Evolutionary conservation across 495 filamentous ascomycete genomes (phyloP).

Genomic region (Oleoguttula mirabilis): DNA sequence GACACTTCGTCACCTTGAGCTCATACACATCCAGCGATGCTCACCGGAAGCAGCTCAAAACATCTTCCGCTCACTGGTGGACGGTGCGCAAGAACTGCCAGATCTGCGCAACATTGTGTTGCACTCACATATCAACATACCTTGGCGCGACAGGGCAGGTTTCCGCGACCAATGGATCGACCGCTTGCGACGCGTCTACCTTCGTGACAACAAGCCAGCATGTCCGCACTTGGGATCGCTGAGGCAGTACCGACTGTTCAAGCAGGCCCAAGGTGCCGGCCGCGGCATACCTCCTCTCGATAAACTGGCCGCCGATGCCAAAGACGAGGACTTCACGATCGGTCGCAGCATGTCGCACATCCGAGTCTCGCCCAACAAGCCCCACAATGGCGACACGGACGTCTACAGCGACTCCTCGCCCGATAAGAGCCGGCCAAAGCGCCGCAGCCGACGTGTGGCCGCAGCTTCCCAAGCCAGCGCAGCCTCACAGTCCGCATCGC

Average conservation of each 20-base stretch:
- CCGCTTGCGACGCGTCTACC: constrained; percentile 51
- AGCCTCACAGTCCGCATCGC: neutral
- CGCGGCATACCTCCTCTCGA: neutral
- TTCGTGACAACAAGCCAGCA: constrained; percentile 43
- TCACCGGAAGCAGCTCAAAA: constrained; percentile 45
- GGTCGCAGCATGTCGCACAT: constrained; percentile 8
- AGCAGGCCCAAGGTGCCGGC: constrained; percentile 6
- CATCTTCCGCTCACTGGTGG: constrained; percentile 64
- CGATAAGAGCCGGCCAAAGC: constrained; percentile 1
- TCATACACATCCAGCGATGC: constrained; percentile 65
- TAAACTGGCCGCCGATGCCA: neutral
- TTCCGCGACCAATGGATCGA: constrained; percentile 63
- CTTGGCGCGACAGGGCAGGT: constrained; percentile 63
- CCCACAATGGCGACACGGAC: constrained; percentile 6
- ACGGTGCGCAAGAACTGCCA: constrained; percentile 49
- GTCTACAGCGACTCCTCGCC: constrained; percentile 11
- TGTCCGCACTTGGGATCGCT: constrained; percentile 29
- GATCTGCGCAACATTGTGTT: constrained; percentile 55
- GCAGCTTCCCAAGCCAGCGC: neutral
- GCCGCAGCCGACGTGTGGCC: neutral
- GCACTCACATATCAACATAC: constrained; percentile 56
- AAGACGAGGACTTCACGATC: neutral
- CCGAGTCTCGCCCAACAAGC: constrained; percentile 8
- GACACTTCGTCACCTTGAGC: constrained; percentile 54
- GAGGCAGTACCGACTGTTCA: constrained; percentile 23